Conservation (phyloP, 345 rosid genomes). For the Citrus maxima region DNA sequence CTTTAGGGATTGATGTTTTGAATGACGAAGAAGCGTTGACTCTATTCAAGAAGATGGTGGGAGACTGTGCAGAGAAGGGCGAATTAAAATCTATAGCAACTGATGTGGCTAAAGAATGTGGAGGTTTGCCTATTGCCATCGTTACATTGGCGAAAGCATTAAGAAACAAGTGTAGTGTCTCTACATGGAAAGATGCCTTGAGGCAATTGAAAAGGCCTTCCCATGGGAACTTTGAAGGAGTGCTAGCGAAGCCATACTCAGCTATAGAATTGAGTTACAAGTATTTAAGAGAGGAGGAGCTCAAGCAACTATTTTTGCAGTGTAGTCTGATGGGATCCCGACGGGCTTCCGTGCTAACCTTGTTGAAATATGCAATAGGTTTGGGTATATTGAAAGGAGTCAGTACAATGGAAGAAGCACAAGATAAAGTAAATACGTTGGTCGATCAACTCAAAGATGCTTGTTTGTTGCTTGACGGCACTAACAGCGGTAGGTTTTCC, state of each 20-base stretch:
- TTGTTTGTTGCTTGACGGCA: slow-evolving; percentile 11
- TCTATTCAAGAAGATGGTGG: slow-evolving; percentile 17
- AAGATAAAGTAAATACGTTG: not conserved
- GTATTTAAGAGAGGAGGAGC: not conserved
- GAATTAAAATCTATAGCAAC: slow-evolving; percentile 4
- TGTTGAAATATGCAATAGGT: too few relatives aligned
- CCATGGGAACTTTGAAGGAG: not conserved
- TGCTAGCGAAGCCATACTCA: too few relatives aligned
- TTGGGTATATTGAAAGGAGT: too few relatives aligned
- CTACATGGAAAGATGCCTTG: slow-evolving; percentile 24
- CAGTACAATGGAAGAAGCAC: slow-evolving; percentile 1
- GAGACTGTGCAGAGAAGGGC: not conserved
- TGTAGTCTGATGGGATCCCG: slow-evolving; percentile 4
- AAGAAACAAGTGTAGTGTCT: not conserved
- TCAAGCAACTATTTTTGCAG: not conserved
- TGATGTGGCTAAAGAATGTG: slow-evolving; percentile 2
- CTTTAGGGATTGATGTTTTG: not conserved
- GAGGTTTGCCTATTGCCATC: slow-evolving; percentile 18
- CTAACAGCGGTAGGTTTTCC: accelerated
- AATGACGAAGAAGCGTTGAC: slow-evolving; percentile 3
- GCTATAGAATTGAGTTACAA: not conserved
- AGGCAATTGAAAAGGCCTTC: not conserved
- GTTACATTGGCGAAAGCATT: slow-evolving; percentile 17
- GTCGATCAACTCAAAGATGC: slow-evolving; percentile 17
- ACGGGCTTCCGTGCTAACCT: not conserved